These are phyloP conservation scores for Anthoceros angustus DNA, from an alignment of 225 moss, liverwort and hornwort genomes.

Conservation along the genomic window DNA sequence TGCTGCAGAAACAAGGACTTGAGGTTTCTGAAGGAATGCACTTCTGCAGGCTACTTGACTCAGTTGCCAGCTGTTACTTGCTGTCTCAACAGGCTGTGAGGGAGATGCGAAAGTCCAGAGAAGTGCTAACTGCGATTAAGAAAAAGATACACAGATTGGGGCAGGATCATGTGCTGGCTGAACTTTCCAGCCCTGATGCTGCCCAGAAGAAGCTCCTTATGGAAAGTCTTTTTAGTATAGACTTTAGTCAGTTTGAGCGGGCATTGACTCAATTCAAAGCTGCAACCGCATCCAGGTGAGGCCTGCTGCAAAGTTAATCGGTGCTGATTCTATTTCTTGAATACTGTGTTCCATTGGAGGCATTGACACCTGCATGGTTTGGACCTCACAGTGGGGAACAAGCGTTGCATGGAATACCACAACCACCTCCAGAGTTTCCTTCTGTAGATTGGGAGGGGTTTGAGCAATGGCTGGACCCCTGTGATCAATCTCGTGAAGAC, in stretches of 20 bases:
- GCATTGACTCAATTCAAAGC: slow-evolving; percentile 31
- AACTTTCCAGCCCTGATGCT: slow-evolving; percentile 40
- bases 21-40: not conserved
- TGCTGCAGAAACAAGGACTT: not conserved
- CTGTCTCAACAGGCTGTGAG: slow-evolving; percentile 29
- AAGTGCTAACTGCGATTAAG: slow-evolving; percentile 44
- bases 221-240: slow-evolving; percentile 48
- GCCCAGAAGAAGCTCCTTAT: slow-evolving; percentile 33
- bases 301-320: not conserved
- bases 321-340: not conserved
- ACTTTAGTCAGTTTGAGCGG: slow-evolving; percentile 51
- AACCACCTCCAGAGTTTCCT: slow-evolving; percentile 29
- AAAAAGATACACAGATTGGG: slow-evolving; percentile 48
- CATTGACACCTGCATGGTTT: not conserved
- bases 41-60: not conserved
- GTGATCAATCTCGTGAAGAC: slow-evolving; percentile 8
- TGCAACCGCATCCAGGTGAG: slow-evolving; percentile 24
- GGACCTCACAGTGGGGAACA: not conserved
- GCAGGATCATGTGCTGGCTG: slow-evolving; percentile 59
- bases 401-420: not conserved
- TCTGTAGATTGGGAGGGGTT: slow-evolving; percentile 35
- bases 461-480: slow-evolving; percentile 22
- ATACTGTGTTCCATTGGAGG: no score
- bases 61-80: not conserved
- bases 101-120: slow-evolving; percentile 49